Evolutionary conservation across 2,329 filamentous ascomycete genomes (phyloP), one percentile per base, ranked within the genome.

Genomic region (Didymella pinodella): DNA sequence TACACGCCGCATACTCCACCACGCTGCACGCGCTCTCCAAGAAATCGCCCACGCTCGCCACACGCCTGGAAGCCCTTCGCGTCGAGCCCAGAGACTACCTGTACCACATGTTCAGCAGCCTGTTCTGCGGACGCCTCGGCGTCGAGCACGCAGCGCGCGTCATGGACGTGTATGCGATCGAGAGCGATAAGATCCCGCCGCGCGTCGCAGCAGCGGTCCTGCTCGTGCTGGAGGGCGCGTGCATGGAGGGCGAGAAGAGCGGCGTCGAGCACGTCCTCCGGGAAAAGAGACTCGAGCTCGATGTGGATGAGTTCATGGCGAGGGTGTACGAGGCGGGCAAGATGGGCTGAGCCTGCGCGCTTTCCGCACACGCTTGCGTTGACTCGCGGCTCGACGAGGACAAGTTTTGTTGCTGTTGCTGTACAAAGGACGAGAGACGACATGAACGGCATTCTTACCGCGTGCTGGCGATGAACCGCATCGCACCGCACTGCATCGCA

Each of bases 131-230:
- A 2, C 89, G 89, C 38, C 78, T 92, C 4, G 84, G 84, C 7
- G 82, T 93, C 16, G 91, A 93, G 68, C 85, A 90, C 65, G 89
- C 87, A 4, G 86, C 87, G 1, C 81, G 92, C 2, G 77, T 95
- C 12, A 94, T 90, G 90, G 92, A 96, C 64, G 86, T 94, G 0
- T 92, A 91, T 65, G 87, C 91, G 3, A 92, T 96, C 64, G 92
- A 96, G 71, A 90, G 91, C 26, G 92, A 96, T 64, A 82, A 85
- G 1, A 81, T 91, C 1, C 79, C 93, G 0, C 84, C 94, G 7
- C 81, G 90, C 0, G 90, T 90, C 1, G 89, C 86, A 0, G 88
- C 93, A 0, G 91, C 89, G 0, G 80, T 91, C 18, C 75, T 95
- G 20, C 75, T 77, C 0, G 72, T 74, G 7, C 65, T 86, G 1